Conservation (phyloP, 192 early-diverging fungal genomes). For the Coemansia sp. region DNA sequence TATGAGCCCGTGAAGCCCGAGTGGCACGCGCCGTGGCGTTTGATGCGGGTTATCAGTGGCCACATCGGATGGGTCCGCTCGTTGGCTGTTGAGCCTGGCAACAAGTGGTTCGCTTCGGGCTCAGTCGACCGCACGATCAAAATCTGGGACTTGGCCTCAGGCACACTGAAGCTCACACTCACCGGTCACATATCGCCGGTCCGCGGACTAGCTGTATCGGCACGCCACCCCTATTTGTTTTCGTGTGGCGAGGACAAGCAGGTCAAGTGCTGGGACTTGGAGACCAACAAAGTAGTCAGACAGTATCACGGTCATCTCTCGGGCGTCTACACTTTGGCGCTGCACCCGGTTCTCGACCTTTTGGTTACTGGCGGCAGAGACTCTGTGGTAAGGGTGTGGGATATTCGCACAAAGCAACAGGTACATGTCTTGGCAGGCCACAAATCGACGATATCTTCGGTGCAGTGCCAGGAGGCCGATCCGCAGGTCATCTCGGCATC, state of each 20-base stretch:
- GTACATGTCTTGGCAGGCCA: slow-evolving; percentile 92
- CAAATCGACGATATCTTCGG: slow-evolving; percentile 79
- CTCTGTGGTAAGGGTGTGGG: slow-evolving; percentile 95
- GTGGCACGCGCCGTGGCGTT: slow-evolving; percentile 99
- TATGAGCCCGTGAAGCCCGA: slow-evolving; percentile 64
- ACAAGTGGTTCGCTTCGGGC: slow-evolving; percentile 99
- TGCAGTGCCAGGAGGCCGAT: slow-evolving; percentile 94
- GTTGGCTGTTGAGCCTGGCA: slow-evolving; percentile 91
- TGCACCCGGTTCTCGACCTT: slow-evolving; percentile 95
- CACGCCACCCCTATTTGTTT: slow-evolving; percentile 97
- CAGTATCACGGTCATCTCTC: slow-evolving; percentile 98
- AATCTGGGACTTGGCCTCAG: slow-evolving; percentile 99
- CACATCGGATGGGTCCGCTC: slow-evolving; percentile 97
- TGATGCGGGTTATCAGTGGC: slow-evolving; percentile 90
- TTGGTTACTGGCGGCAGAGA: slow-evolving; percentile 96
- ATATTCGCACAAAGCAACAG: slow-evolving; percentile 95
- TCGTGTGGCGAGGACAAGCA: slow-evolving; percentile 98
- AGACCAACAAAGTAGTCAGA: slow-evolving; percentile 98
- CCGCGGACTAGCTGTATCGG: slow-evolving; percentile 90
- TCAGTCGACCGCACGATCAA: slow-evolving; percentile 98
- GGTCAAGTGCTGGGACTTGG: slow-evolving; percentile 99
- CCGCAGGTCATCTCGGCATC: slow-evolving; percentile 96
- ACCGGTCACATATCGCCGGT: slow-evolving; percentile 98
- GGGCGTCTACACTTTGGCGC: slow-evolving; percentile 87
- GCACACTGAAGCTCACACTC: slow-evolving; percentile 90